Percentiles rank a stretch among this genome's conserved stretches.
These are phyloP conservation scores for Suaeda aralocaspica DNA, from an alignment of 148 eudicot species.

Conservation along the genomic window DNA sequence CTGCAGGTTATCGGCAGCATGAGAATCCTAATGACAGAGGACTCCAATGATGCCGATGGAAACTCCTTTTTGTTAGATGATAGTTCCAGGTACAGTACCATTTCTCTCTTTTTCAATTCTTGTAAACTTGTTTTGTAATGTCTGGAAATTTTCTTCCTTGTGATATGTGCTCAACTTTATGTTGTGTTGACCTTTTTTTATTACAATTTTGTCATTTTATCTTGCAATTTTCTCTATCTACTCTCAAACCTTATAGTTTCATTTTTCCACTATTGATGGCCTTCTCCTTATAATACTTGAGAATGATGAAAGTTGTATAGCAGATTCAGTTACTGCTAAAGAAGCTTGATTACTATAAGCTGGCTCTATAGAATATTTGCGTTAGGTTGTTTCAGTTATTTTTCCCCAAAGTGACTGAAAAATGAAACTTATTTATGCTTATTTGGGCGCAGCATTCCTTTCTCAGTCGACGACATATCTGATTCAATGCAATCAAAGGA, in stretches of 20 bases:
- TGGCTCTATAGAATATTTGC: not conserved
- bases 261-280: not conserved
- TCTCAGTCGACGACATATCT: constrained; percentile 86
- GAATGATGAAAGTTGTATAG: not conserved
- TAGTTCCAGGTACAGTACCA: constrained; percentile 63
- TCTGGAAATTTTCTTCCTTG: not conserved
- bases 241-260: no score
- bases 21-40: constrained; percentile 97
- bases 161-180: not conserved
- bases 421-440: not conserved
- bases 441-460: constrained; percentile 69
- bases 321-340: not conserved
- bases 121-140: not conserved
- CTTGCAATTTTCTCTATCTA: no score
- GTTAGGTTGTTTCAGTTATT: not conserved
- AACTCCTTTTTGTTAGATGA: constrained; percentile 85
- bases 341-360: not conserved
- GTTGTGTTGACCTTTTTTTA: not conserved
- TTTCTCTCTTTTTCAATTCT: not conserved
- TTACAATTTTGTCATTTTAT: not conserved
- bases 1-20: constrained; percentile 86
- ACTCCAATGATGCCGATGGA: constrained; percentile 71
- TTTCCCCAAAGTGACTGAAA: no score
- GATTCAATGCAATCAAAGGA: constrained; percentile 69
- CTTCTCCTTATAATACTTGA: not conserved